A percentile compares a stretch with the other conserved stretches of the same genome.
Conservation (phyloP, 257 asterid genomes). For the Paulownia fortunei region DNA sequence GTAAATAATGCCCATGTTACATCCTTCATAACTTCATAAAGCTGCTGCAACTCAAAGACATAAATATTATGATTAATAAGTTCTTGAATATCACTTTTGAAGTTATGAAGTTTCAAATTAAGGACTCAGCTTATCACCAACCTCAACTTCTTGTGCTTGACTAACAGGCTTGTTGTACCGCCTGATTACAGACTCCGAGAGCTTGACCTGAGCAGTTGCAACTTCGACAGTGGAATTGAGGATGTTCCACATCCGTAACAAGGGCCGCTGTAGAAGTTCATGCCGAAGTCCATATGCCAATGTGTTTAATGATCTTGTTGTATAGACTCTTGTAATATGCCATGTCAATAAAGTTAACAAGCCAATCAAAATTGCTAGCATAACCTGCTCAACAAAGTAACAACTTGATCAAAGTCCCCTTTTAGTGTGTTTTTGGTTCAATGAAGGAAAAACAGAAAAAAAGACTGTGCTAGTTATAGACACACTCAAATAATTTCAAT, state of each 20-base stretch:
- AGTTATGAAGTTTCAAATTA: neutral
- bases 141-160: slow-evolving; percentile 91
- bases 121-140: slow-evolving; percentile 26
- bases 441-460: neutral
- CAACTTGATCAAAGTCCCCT: neutral
- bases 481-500: neutral
- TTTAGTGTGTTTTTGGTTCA: neutral
- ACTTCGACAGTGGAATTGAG: slow-evolving; percentile 85
- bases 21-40: slow-evolving; percentile 85
- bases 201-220: slow-evolving; percentile 88
- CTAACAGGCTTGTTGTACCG: slow-evolving; percentile 65
- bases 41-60: slow-evolving; percentile 52
- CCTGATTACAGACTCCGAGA: slow-evolving; percentile 71
- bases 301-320: slow-evolving; percentile 70
- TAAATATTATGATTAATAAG: neutral
- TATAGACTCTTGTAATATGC: slow-evolving; percentile 90
- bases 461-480: too few species aligned
- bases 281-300: slow-evolving; percentile 86
- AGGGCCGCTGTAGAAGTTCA: slow-evolving; percentile 86
- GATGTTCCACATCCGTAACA: slow-evolving; percentile 90
- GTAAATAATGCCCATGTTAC: slow-evolving; percentile 92
- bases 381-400: slow-evolving; percentile 50
- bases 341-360: slow-evolving; percentile 84
- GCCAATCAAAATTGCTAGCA: slow-evolving; percentile 92
- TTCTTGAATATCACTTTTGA: neutral